phyloP scores from a whole-genome alignment of 805 yeast genomes.

The Schwanniomyces vanrijiae region DNA sequence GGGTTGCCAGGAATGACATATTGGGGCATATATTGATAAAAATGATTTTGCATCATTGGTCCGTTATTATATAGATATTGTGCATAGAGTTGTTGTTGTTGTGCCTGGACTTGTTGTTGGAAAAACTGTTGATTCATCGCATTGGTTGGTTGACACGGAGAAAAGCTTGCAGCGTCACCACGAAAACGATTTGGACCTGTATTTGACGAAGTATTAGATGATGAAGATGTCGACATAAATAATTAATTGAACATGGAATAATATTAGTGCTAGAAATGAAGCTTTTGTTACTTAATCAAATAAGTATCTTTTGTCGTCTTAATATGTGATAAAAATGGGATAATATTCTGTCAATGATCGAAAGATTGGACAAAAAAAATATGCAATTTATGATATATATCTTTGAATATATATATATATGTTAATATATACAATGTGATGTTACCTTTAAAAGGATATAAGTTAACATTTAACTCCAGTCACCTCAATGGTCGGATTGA shows the following conservation, averaged over 20 bases:
- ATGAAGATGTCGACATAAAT: conserved; percentile 19
- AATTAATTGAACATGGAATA: conserved; percentile 7
- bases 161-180: conserved; percentile 38
- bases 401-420: neutral
- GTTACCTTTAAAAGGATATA: neutral
- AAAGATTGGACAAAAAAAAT: neutral
- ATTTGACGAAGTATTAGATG: conserved; percentile 22
- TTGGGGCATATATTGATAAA: conserved; percentile 11
- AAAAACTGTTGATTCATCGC: conserved; percentile 8
- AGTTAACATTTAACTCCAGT: neutral
- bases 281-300: neutral
- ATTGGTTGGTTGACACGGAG: conserved; percentile 24
- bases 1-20: conserved; percentile 9
- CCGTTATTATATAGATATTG: conserved; percentile 12
- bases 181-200: conserved; percentile 38
- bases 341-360: neutral
- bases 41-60: conserved; percentile 13
- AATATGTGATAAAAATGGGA: neutral
- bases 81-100: conserved; percentile 11
- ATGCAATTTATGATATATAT: conserved; percentile 1
- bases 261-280: conserved; percentile 1
- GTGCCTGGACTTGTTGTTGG: conserved; percentile 10
- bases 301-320: neutral
- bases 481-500: conserved; percentile 10
- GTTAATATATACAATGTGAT: neutral